Base-by-base conservation (phyloP, 2,329 filamentous ascomycete genomes). In the Sporothrix variecibatus region DNA sequence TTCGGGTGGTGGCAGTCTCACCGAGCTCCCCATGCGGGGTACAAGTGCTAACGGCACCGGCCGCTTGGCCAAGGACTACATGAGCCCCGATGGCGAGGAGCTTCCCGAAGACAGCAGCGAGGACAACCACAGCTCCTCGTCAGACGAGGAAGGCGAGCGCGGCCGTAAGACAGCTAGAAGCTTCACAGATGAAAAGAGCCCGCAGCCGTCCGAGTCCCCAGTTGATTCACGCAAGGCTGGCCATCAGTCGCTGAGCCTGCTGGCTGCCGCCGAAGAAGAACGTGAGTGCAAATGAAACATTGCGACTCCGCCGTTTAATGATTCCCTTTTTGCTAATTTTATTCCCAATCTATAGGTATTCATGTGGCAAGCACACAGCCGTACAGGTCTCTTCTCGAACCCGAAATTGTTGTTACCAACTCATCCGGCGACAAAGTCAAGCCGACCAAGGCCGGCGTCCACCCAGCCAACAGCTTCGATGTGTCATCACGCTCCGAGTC, bases 381-480 rank as follows among this genome's bases (percentile, higher is more conserved):
- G 0, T 91, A 92, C 76, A 84, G 88, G 46, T 93, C 91, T 7
- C 83, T 93, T 1, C 84, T 93, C 20, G 91, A 93, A 69, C 91
- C 91, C 1, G 85, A 89, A 76, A 90, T 93, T 75, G 91, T 88
- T 8, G 82, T 92, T 40, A 93, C 90, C 0, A 87, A 86, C 40
- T 88, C 92, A 0, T 84, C 87, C 2, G 90, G 90, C 20, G 89
- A 92, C 73, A 90, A 87, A 77, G 84, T 85, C 76, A 90, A 87
- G 78, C 80, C 82, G 71, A 83, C 78, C 76, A 91, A 89, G 80
- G 80, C 86, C 1, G 87, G 87, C 2, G 89, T 96, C 12, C 95
- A 97, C 80, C 95, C 95, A 0, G 89, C 90, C 72, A 97, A 93
- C 12, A 96, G 91, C 80, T 98, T 95, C 80, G 95, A 97, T 79